Evolutionary conservation across 176 grass and related monocot species (phyloP).

Genomic region (Phyllostachys edulis): DNA sequence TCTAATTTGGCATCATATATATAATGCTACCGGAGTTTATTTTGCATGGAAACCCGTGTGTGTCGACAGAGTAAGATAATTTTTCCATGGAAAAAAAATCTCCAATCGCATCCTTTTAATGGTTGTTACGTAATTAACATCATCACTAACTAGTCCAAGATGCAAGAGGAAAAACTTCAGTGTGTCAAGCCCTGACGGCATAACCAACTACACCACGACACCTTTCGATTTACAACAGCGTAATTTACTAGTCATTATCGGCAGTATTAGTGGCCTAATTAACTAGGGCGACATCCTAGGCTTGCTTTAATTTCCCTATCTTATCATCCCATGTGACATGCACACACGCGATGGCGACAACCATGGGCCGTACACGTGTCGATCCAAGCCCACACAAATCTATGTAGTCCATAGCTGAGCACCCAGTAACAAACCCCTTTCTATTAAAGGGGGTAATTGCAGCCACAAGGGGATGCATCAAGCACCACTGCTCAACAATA

Average conservation of each 20-base stretch:
- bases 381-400: neutral
- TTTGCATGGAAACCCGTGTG: neutral
- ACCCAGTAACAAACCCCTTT: slow-evolving; percentile 12
- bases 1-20: neutral
- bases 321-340: neutral
- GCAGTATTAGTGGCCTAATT: neutral
- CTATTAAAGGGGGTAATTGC: neutral
- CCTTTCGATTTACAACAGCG: neutral
- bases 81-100: neutral
- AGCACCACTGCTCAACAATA: neutral
- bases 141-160: too few relatives aligned
- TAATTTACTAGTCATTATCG: accelerated
- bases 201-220: slow-evolving; percentile 95
- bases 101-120: neutral
- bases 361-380: slow-evolving; percentile 33
- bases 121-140: neutral
- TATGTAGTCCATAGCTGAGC: neutral
- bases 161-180: slow-evolving; percentile 23
- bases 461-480: neutral
- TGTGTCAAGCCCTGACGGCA: slow-evolving; percentile 94
- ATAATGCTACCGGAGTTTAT: neutral
- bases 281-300: neutral
- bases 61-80: neutral
- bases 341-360: neutral
- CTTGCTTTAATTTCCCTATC: neutral